A percentile compares a stretch with the other conserved stretches of the same genome.
Conservation (phyloP, 139 green algal species). For the Asterochloris sp. region DNA sequence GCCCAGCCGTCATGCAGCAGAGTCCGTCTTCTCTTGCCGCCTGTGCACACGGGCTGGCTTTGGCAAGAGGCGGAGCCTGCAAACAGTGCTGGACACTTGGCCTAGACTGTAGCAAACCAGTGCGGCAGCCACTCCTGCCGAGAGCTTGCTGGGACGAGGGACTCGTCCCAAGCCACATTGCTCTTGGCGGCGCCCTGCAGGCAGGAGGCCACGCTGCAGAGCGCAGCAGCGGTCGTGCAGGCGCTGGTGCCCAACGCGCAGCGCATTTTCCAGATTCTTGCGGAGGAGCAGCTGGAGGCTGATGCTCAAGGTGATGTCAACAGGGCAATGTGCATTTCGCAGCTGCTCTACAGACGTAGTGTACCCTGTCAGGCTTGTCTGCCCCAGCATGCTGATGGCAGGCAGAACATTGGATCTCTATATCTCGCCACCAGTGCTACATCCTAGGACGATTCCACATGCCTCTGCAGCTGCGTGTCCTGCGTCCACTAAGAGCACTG, state of each 20-base stretch:
- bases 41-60: too few species aligned
- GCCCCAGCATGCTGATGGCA: too few species aligned
- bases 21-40: too few species aligned
- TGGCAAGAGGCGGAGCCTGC: too few species aligned
- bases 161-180: too few species aligned
- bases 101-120: too few species aligned
- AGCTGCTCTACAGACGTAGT: too few species aligned
- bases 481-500: background rate
- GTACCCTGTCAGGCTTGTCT: too few species aligned
- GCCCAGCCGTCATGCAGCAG: too few species aligned
- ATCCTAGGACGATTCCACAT: background rate
- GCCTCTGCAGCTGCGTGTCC: background rate
- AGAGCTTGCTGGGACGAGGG: too few species aligned
- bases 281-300: conserved; percentile 63
- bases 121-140: too few species aligned
- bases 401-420: background rate
- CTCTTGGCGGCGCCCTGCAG: conserved; percentile 18
- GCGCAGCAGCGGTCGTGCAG: conserved; percentile 61
- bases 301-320: conserved; percentile 3
- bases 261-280: conserved; percentile 71
- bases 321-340: background rate
- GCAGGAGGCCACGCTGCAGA: conserved; percentile 37
- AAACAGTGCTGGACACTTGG: too few species aligned
- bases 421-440: background rate
- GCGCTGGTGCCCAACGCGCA: conserved; percentile 59